Conservation (phyloP, 345 rosid genomes). For the Eutrema japonicum region DNA sequence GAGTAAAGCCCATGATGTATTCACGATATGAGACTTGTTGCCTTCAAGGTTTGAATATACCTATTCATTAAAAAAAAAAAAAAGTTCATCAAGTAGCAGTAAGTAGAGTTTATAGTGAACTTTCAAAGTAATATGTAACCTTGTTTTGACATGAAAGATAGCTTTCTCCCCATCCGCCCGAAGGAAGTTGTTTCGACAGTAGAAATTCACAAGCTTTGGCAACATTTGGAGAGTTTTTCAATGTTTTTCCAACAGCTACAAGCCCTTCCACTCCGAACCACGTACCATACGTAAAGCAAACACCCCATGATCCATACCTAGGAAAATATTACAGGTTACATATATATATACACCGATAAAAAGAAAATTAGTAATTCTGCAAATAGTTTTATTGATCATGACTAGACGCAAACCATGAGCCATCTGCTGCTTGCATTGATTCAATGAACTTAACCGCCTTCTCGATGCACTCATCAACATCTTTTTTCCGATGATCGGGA, state of each 20-base stretch:
- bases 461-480: slow-evolving; percentile 69
- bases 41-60: slow-evolving; percentile 63
- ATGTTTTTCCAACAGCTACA: slow-evolving; percentile 77
- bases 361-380: slow-evolving; percentile 2
- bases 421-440: slow-evolving; percentile 73
- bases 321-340: slow-evolving; percentile 1
- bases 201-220: slow-evolving; percentile 60
- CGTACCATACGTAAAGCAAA: slow-evolving; percentile 80
- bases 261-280: slow-evolving; percentile 88
- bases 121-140: slow-evolving; percentile 46
- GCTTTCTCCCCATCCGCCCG: slow-evolving; percentile 99
- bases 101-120: slow-evolving; percentile 1
- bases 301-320: slow-evolving; percentile 98
- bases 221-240: slow-evolving; percentile 23
- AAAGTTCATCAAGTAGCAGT: not conserved
- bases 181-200: slow-evolving; percentile 75
- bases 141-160: slow-evolving; percentile 91
- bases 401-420: slow-evolving; percentile 80
- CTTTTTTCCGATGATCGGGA: slow-evolving; percentile 78
- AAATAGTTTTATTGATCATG: slow-evolving; percentile 3
- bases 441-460: slow-evolving; percentile 71
- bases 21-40: slow-evolving; percentile 59
- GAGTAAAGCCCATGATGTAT: slow-evolving; percentile 71
- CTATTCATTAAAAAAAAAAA: slow-evolving; percentile 32
- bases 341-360: not conserved